Evolutionary conservation across 192 early-diverging fungal genomes (phyloP).

Genomic region (Dimargaris cristalligena): DNA sequence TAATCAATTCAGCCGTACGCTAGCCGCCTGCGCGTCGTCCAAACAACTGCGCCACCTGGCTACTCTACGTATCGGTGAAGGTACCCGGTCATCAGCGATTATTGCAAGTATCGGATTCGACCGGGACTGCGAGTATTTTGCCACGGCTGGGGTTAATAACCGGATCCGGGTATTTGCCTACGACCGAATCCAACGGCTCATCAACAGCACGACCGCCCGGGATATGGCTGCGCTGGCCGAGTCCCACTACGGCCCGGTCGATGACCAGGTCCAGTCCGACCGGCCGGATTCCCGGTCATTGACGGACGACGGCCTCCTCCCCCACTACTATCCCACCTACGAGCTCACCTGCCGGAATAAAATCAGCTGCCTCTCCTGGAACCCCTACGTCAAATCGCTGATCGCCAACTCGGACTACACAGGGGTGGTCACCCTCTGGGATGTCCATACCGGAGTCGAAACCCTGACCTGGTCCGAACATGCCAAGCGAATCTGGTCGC

Average conservation of each 20-base stretch:
- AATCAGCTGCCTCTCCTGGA: conserved; percentile 89
- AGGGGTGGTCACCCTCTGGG: conserved; percentile 79
- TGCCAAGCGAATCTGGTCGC: conserved; percentile 82
- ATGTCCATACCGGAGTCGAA: conserved; percentile 45
- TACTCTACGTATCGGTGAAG: conserved; percentile 64
- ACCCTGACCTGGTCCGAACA: conserved; percentile 68
- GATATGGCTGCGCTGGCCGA: too few relatives aligned
- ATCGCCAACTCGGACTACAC: conserved; percentile 88
- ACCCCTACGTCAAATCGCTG: conserved; percentile 68
- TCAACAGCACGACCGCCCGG: too few relatives aligned
- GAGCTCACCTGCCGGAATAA: conserved; percentile 68
- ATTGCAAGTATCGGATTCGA: conserved; percentile 91
- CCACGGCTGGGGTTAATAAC: conserved; percentile 76
- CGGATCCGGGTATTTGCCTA: conserved; percentile 92
- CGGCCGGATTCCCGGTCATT: too few relatives aligned
- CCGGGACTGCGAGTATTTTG: conserved; percentile 84
- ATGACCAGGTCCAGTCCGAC: too few relatives aligned
- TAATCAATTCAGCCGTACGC: conserved; percentile 31
- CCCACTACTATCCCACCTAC: conserved; percentile 54
- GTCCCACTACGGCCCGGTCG: too few relatives aligned
- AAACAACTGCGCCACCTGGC: conserved; percentile 58
- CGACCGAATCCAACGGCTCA: conserved; percentile 15
- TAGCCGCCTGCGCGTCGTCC: conserved; percentile 49
- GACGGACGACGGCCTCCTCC: conserved; percentile 18
- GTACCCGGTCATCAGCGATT: conserved; percentile 50